These are phyloP conservation scores for Termitomyces sp. DNA, from an alignment of 768 basidiomycete species.

Conservation along the genomic window DNA sequence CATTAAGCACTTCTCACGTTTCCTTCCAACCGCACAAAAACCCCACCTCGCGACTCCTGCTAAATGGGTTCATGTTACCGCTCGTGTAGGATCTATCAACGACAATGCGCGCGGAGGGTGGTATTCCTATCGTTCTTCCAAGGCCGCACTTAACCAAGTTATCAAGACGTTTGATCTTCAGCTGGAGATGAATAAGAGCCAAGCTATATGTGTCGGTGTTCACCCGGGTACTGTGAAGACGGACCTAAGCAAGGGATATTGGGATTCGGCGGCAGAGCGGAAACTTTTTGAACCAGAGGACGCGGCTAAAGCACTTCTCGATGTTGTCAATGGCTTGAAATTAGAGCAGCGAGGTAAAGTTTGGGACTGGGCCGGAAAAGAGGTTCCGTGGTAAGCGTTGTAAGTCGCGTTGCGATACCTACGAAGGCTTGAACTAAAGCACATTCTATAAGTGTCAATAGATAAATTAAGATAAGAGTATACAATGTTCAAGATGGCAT, in stretches of 20 bases:
- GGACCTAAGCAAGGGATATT: constrained; percentile 49
- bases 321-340: constrained; percentile 38
- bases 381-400: constrained; percentile 31
- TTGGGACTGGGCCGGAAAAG: constrained; percentile 55
- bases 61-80: constrained; percentile 58
- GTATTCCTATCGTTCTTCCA: constrained; percentile 59
- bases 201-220: constrained; percentile 48
- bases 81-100: constrained; percentile 52
- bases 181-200: constrained; percentile 37
- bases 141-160: constrained; percentile 60
- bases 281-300: constrained; percentile 45
- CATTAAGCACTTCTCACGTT: constrained; percentile 58
- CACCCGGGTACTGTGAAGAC: constrained; percentile 62
- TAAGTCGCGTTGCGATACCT: neutral
- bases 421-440: too few relatives aligned
- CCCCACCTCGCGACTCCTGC: constrained; percentile 24
- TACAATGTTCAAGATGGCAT: too few relatives aligned
- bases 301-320: constrained; percentile 39
- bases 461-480: neutral
- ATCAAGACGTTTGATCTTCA: constrained; percentile 55
- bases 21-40: constrained; percentile 37
- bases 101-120: constrained; percentile 56
- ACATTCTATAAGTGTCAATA: neutral
- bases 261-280: constrained; percentile 31
- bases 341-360: constrained; percentile 39